Conservation (phyloP, 768 basidiomycete species). For the Amanita jacksonii region DNA sequence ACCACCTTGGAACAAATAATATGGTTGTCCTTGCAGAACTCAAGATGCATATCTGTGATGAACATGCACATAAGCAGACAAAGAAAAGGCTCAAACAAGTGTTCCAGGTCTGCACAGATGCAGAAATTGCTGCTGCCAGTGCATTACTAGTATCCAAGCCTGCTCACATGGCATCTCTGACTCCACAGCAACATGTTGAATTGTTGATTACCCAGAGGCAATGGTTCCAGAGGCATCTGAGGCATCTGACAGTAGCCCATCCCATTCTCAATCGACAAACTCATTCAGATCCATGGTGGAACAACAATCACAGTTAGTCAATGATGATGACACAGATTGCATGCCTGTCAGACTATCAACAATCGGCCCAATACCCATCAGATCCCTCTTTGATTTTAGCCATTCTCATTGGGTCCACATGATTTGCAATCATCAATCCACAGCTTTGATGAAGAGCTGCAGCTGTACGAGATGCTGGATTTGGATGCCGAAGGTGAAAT, state of each 20-base stretch:
- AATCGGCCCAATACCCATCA: slow-evolving; percentile 6
- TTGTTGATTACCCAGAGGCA: no score
- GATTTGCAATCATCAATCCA: background rate
- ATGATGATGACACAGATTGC: slow-evolving; percentile 8
- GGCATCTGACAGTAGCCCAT: no score
- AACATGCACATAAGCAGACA: background rate
- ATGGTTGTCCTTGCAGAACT: background rate
- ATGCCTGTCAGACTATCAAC: slow-evolving; percentile 3
- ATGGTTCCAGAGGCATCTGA: no score
- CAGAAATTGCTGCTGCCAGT: no score
- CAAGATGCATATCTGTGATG: background rate
- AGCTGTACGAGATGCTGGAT: slow-evolving; percentile 14
- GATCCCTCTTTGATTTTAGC: slow-evolving; percentile 7
- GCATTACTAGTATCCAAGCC: no score
- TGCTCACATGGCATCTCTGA: no score
- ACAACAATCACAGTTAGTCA: slow-evolving; percentile 1
- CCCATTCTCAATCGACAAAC: background rate
- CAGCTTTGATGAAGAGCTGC: slow-evolving; percentile 13
- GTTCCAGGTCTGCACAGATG: no score
- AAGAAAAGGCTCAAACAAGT: no score
- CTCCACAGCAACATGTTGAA: no score
- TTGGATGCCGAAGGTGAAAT: slow-evolving; percentile 14
- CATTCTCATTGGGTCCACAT: slow-evolving; percentile 8
- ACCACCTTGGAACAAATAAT: background rate
- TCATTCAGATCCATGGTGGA: slow-evolving; percentile 10